A percentile compares a stretch with the other conserved stretches of the same genome.
These are phyloP conservation scores for Malus orientalis DNA, from an alignment of 306 rosid genomes.

Conservation along the genomic window DNA sequence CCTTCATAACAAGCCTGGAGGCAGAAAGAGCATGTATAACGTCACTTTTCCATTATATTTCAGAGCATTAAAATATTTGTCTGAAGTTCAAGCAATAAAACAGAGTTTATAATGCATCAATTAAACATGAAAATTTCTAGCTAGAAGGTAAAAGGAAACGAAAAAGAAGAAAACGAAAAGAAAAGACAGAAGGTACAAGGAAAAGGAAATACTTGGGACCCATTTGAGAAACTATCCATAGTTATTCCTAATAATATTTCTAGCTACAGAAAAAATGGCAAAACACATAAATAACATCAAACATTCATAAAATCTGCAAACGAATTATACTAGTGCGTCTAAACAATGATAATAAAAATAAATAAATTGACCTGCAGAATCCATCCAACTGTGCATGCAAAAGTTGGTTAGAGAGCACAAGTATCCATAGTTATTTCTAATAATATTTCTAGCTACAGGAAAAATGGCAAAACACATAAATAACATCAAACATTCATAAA, in stretches of 20 bases:
- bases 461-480: not conserved
- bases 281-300: not conserved
- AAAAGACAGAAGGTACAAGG: not conserved
- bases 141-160: no score
- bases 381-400: conserved; percentile 85
- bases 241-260: not conserved
- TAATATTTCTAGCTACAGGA: not conserved
- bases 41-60: conserved; percentile 1
- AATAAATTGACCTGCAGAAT: conserved; percentile 57
- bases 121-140: not conserved
- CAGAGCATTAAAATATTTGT: not conserved
- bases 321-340: not conserved
- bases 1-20: conserved; percentile 75
- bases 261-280: no score
- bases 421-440: not conserved
- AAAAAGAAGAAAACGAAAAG: not conserved
- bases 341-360: conserved; percentile 2
- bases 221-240: not conserved
- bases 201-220: not conserved
- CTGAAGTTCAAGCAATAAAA: not conserved
- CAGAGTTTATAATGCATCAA: not conserved
- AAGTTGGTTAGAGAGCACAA: conserved; percentile 65
- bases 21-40: conserved; percentile 21
- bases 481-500: not conserved
- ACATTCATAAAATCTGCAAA: not conserved